Percentiles rank a stretch among this genome's conserved stretches.
Evolutionary conservation across 192 early-diverging fungal species (phyloP).

Genomic region (Chytriomyces sp.): DNA sequence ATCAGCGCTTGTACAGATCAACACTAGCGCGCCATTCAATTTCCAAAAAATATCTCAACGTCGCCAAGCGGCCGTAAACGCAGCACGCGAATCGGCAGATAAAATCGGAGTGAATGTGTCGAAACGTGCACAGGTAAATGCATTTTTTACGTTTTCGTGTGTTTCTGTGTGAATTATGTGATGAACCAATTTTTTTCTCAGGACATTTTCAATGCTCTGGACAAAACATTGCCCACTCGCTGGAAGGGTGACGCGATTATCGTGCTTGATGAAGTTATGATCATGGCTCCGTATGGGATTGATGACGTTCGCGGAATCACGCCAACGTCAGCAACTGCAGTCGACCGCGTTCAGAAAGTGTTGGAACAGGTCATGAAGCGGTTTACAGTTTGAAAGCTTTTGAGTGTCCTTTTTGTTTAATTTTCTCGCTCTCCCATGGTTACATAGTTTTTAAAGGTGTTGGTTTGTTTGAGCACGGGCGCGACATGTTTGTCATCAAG

Average conservation of each 20-base stretch:
- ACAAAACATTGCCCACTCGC: constrained; percentile 53
- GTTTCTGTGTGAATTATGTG: background rate
- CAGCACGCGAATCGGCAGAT: constrained; percentile 15
- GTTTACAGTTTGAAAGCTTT: constrained; percentile 14
- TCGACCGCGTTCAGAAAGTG: constrained; percentile 51
- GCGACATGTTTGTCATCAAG: no score
- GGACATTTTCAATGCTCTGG: constrained; percentile 57
- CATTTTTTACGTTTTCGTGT: background rate
- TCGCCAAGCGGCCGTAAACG: constrained; percentile 14
- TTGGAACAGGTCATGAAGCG: constrained; percentile 41
- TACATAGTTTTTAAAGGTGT: background rate
- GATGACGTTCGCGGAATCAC: constrained; percentile 34
- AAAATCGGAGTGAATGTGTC: constrained; percentile 50
- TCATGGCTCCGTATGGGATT: constrained; percentile 51
- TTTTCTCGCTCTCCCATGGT: background rate
- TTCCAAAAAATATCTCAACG: constrained; percentile 38
- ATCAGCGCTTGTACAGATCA: background rate
- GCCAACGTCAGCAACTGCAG: constrained; percentile 1
- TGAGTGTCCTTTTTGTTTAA: background rate
- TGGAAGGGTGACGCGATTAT: constrained; percentile 55
- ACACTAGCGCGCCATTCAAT: constrained; percentile 7
- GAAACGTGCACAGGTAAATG: constrained; percentile 50
- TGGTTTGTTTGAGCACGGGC: background rate
- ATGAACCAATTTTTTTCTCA: constrained; percentile 15
- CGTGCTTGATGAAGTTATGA: constrained; percentile 58